Base-by-base conservation (phyloP, 495 filamentous ascomycete genomes). In the Lichina pygmaea region DNA sequence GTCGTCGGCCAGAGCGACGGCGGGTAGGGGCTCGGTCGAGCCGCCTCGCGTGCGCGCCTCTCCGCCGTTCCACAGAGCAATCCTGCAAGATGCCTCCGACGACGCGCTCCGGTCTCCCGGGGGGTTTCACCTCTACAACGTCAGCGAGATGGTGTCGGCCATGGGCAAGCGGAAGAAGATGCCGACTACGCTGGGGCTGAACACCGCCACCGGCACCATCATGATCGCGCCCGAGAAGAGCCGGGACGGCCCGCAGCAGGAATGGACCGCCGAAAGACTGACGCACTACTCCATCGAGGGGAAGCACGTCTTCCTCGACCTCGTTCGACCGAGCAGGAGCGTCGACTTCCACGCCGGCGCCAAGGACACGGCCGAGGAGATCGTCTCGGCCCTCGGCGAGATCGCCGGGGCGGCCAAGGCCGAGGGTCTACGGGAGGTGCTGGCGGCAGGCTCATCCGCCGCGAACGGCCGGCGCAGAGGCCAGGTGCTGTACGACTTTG, bases 101-200 rank as follows among this genome's bases (percentile, higher is more conserved):
- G 44, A 47, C 34, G 42, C 54, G 45, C 47, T 51, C 39, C 66
- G 68, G 3, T 77, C 73, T 12, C 78, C 77, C 6, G 80, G 78
- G 9, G 81, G 81, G 16, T 94, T 81, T 55, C 83, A 86, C 53
- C 67, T 94, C 53, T 94, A 93, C 60, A 92, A 86, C 54, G 81
- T 99, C 58, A 86, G 83, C 58, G 91, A 99, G 58, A 91, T 93
- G 74, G 73, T 92, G 2, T 84, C 84, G 32, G 73, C 82, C 12
- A 83, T 91, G 75, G 85, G 85, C 46, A 92, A 86, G 63, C 79
- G 80, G 54, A 93, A 93, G 66, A 99, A 99, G 63, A 83, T 93
- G 70, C 85, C 91, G 3, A 93, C 84, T 37, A 92, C 81, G 12
- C 58, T 99, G 43, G 89, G 89, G 8, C 73, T 99, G 52, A 93